Conservation (phyloP, 1,139 yeast genomes). For the Pichia sp. region DNA sequence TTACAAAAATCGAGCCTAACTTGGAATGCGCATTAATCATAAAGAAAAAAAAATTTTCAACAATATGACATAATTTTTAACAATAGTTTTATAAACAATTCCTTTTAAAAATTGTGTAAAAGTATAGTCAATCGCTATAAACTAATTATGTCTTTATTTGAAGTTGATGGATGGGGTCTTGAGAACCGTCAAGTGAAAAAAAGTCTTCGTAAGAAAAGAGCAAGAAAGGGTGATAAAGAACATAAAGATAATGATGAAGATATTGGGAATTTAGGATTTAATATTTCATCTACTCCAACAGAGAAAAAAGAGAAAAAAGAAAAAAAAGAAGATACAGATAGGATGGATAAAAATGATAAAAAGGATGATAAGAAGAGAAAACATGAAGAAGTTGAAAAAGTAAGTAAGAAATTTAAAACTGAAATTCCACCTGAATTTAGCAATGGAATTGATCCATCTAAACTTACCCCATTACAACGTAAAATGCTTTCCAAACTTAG, state of each 20-base stretch:
- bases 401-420: slow-evolving; percentile 12
- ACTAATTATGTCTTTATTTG: slow-evolving; percentile 72
- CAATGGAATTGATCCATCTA: slow-evolving; percentile 29
- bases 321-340: not conserved
- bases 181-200: slow-evolving; percentile 42
- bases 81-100: no score
- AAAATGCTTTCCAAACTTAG: slow-evolving; percentile 93
- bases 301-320: slow-evolving; percentile 1
- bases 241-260: slow-evolving; percentile 9
- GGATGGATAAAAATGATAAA: slow-evolving; percentile 12
- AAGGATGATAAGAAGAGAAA: slow-evolving; percentile 9
- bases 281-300: not conserved
- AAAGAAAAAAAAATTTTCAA: no score
- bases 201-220: slow-evolving; percentile 7
- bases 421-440: slow-evolving; percentile 18
- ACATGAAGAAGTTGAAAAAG: slow-evolving; percentile 1
- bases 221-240: slow-evolving; percentile 8
- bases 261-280: slow-evolving; percentile 5
- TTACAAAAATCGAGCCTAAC: no score
- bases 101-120: no score
- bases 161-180: slow-evolving; percentile 79
- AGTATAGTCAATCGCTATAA: no score
- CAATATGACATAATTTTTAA: no score
- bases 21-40: no score
- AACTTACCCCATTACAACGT: slow-evolving; percentile 84